These are phyloP conservation scores for Globisporangium acanthophoron DNA, from an alignment of 352 stramenopile species.

Conservation along the genomic window DNA sequence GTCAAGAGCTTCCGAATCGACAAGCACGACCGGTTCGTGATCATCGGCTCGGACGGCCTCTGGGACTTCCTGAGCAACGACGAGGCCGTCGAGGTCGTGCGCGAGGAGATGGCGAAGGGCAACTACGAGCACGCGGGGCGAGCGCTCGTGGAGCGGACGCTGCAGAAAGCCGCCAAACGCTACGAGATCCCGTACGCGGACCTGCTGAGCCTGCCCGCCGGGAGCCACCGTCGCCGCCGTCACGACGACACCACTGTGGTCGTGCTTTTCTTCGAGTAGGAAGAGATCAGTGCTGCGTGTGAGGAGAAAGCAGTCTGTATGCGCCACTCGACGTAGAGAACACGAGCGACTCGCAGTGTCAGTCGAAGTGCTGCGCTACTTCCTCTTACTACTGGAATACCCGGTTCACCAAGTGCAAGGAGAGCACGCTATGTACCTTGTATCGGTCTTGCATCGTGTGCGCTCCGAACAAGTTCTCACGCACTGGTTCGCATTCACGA, in stretches of 20 bases:
- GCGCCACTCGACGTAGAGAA: not conserved
- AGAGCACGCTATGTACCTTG: too few species aligned
- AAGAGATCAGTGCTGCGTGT: not conserved
- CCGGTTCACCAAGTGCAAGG: too few species aligned
- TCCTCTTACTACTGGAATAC: too few species aligned
- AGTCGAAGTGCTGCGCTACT: too few species aligned
- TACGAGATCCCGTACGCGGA: slow-evolving; percentile 82
- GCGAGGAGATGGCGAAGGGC: slow-evolving; percentile 41
- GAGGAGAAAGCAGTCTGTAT: not conserved
- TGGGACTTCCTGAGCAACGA: slow-evolving; percentile 97
- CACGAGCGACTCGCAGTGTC: not conserved
- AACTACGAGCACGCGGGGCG: slow-evolving; percentile 72
- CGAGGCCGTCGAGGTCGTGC: slow-evolving; percentile 92
- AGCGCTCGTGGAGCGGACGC: slow-evolving; percentile 69
- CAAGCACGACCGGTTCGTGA: slow-evolving; percentile 92
- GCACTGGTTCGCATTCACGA: not conserved
- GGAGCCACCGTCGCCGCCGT: slow-evolving; percentile 73
- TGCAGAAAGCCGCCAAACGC: slow-evolving; percentile 68
- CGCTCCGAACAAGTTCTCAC: too few species aligned
- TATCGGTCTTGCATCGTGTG: too few species aligned
- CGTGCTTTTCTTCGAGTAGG: slow-evolving; percentile 84
- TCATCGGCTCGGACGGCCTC: slow-evolving; percentile 96
- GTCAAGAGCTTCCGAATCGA: slow-evolving; percentile 57
- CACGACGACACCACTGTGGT: slow-evolving; percentile 93
- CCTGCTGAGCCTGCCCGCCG: slow-evolving; percentile 74